Evolutionary conservation across 208 protist species (phyloP).

Genomic region (Leishmania mexicana): DNA sequence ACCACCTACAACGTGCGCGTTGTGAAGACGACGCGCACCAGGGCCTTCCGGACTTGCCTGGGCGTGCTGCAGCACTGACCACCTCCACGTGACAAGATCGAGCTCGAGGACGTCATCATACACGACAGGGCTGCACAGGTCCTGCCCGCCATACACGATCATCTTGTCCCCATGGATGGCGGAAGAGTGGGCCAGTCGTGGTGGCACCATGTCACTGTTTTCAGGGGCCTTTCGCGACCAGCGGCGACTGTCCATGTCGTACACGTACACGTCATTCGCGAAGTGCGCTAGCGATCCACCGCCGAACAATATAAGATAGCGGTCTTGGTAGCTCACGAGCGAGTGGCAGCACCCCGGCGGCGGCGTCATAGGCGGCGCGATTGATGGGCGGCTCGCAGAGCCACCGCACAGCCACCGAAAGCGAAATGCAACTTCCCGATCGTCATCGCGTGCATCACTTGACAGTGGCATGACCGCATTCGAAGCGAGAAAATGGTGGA

Average conservation of each 20-base stretch:
- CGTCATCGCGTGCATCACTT: background rate
- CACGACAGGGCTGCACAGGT: slow-evolving; percentile 37
- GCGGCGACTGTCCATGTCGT: slow-evolving; percentile 17
- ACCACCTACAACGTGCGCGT: slow-evolving; percentile 57
- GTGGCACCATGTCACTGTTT: slow-evolving; percentile 62
- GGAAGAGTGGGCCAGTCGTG: slow-evolving; percentile 51
- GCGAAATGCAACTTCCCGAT: background rate
- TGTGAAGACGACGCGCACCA: slow-evolving; percentile 72
- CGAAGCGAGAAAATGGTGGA: background rate
- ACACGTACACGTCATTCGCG: slow-evolving; percentile 22
- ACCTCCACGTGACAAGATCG: slow-evolving; percentile 71
- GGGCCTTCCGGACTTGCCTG: slow-evolving; percentile 63
- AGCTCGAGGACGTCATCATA: slow-evolving; percentile 76
- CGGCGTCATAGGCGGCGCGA: slow-evolving; percentile 13
- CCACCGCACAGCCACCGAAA: slow-evolving; percentile 8
- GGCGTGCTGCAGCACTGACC: slow-evolving; percentile 54
- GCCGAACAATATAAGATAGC: slow-evolving; percentile 80
- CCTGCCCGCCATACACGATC: slow-evolving; percentile 88
- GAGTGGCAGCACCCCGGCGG: slow-evolving; percentile 79
- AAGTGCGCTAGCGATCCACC: slow-evolving; percentile 47
- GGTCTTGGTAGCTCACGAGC: slow-evolving; percentile 69
- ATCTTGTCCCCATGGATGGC: slow-evolving; percentile 80
- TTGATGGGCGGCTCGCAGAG: too few species aligned
- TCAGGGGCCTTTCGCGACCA: slow-evolving; percentile 31
- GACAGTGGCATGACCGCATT: background rate